Evolutionary conservation across 208 protist species (phyloP).

Genomic region (Leishmania mexicana): DNA sequence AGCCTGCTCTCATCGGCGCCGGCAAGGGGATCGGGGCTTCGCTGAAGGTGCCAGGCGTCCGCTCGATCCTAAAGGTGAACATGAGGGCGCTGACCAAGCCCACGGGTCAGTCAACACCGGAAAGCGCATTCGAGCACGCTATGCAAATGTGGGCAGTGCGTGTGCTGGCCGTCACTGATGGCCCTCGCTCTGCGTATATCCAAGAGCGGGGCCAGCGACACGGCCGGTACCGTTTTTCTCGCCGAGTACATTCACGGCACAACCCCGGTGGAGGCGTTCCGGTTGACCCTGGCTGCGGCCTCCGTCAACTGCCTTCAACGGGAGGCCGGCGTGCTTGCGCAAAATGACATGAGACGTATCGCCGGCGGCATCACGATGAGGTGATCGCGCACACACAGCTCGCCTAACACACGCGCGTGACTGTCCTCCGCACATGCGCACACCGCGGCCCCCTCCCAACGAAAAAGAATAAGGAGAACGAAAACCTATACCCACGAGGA

Average conservation of each 20-base stretch:
- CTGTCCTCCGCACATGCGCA: no score
- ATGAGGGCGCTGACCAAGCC: conserved; percentile 33
- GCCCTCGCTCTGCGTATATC: conserved; percentile 26
- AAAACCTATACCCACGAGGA: not conserved
- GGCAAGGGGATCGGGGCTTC: conserved; percentile 37
- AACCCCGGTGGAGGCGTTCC: conserved; percentile 27
- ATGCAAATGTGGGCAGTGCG: conserved; percentile 33
- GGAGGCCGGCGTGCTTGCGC: conserved; percentile 27
- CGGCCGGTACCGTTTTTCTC: conserved; percentile 40
- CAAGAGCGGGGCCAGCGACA: conserved; percentile 34
- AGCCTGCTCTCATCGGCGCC: conserved; percentile 43
- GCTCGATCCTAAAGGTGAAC: conserved; percentile 42
- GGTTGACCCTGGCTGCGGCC: conserved; percentile 32
- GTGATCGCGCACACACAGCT: not conserved
- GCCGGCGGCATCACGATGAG: conserved; percentile 53
- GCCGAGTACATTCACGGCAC: conserved; percentile 27
- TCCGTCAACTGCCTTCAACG: conserved; percentile 45
- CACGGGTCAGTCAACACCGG: conserved; percentile 19
- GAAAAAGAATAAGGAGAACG: not conserved
- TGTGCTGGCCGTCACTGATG: conserved; percentile 40
- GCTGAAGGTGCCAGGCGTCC: conserved; percentile 24
- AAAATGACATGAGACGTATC: conserved; percentile 62
- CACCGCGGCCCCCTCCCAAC: no score
- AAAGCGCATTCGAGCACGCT: conserved; percentile 32
- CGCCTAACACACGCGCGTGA: not conserved